A percentile compares a stretch with the other conserved stretches of the same genome.
These are phyloP conservation scores for Orobanche coerulescens DNA, from an alignment of 257 asterid genomes.

Conservation along the genomic window DNA sequence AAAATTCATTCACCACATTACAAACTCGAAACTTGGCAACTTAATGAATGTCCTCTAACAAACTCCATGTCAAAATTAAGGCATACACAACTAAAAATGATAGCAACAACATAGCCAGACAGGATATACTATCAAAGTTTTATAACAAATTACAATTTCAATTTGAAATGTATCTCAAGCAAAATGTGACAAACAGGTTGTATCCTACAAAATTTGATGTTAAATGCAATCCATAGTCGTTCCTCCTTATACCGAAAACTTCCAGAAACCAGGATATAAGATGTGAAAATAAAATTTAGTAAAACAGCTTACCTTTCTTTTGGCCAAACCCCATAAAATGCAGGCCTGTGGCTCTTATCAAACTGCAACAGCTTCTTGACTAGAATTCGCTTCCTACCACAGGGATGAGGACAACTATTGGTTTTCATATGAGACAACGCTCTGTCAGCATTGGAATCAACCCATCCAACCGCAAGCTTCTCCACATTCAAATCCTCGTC, in stretches of 20 bases:
- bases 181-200: neutral
- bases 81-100: neutral
- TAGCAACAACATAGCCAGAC: neutral
- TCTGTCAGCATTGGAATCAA: slow-evolving; percentile 29
- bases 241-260: neutral
- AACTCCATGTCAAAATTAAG: neutral
- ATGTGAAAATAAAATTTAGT: neutral
- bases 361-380: slow-evolving; percentile 74
- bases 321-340: slow-evolving; percentile 87
- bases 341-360: slow-evolving; percentile 86
- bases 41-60: neutral
- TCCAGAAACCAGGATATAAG: neutral
- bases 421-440: slow-evolving; percentile 24
- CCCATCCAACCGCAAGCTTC: slow-evolving; percentile 52
- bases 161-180: neutral
- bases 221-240: neutral
- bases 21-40: neutral
- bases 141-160: neutral
- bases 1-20: neutral
- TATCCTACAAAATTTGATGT: neutral
- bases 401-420: slow-evolving; percentile 18
- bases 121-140: neutral
- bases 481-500: slow-evolving; percentile 45
- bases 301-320: slow-evolving; percentile 50
- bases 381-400: slow-evolving; percentile 25